Evolutionary conservation across 805 yeast species (phyloP), one percentile per base, ranked within the genome.

Genomic region (Pichia nanzhaoensis): DNA sequence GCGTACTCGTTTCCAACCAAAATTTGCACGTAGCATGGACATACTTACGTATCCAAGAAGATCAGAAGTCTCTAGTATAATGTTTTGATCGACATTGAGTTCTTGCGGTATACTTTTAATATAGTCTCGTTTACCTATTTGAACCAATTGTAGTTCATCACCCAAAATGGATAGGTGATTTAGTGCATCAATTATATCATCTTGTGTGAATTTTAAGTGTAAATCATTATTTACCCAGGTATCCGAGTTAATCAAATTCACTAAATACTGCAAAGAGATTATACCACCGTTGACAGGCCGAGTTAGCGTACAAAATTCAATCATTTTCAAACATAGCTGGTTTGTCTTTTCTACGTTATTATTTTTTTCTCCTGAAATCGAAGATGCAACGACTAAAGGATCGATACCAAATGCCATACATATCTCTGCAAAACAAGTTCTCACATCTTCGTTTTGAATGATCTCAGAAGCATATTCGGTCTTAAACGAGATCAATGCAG

Each of bases 341-440:
- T 79, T 76, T 50, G 73, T 72, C 53, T 75, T 82, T 54, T 83
- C 89, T 6, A 68, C 69, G 9, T 59, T 58, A 33, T 63, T 68
- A 14, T 55, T 58, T 18, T 67, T 63, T 28, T 58, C 56, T 14
- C 57, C 51, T 40, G 56, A 61, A 13, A 73, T 57, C 6, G 49
- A 44, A 5, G 54, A 48, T 0, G 59, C 61, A 43, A 60, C 57
- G n/a, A 70, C 68, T 22, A 90, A 60, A 0, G 96, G 93, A 59
- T 90, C 96, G 17, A 89, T 81, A 1, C 96, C 96, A 24, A 89
- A 80, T 53, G 81, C 76, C 4, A 74, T 68, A 56, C 96, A 88
- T 67, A 90, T 80, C 47, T 75, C 74, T 32, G 86, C 78, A 60
- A 89, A 87, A 57, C 85, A 82, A 24, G 73, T 66, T 27, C 95